A percentile compares a stretch with the other conserved stretches of the same genome.
Conservation (phyloP, 768 basidiomycete species). For the Gloeostereum incarnatum region DNA sequence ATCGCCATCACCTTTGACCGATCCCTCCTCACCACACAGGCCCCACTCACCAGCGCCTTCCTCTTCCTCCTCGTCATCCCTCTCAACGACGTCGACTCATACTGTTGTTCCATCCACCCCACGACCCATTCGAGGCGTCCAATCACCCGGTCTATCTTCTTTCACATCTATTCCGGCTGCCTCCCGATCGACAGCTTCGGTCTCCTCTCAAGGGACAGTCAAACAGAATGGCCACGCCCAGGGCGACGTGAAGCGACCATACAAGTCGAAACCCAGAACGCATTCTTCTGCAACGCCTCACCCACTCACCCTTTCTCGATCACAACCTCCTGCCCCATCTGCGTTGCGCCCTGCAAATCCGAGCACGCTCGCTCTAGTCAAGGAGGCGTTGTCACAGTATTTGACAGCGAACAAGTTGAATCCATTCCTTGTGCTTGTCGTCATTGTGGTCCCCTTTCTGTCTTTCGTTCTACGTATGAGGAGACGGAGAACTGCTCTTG, state of each 20-base stretch:
- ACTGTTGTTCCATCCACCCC: slow-evolving; percentile 53
- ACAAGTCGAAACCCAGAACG: background rate
- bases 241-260: background rate
- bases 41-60: slow-evolving; percentile 40
- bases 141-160: slow-evolving; percentile 14
- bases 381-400: slow-evolving; percentile 38
- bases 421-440: slow-evolving; percentile 23
- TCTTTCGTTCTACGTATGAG: slow-evolving; percentile 44
- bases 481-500: slow-evolving; percentile 25
- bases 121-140: slow-evolving; percentile 17
- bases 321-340: slow-evolving; percentile 9
- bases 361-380: slow-evolving; percentile 32
- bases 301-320: background rate
- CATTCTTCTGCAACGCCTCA: background rate
- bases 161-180: slow-evolving; percentile 16
- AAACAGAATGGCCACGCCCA: slow-evolving; percentile 1
- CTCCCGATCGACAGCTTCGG: slow-evolving; percentile 25
- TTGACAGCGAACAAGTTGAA: slow-evolving; percentile 39
- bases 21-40: slow-evolving; percentile 22
- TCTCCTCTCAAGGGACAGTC: slow-evolving; percentile 26
- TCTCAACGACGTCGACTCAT: slow-evolving; percentile 65
- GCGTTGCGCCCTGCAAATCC: slow-evolving; percentile 15
- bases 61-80: slow-evolving; percentile 57
- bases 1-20: slow-evolving; percentile 16
- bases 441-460: slow-evolving; percentile 30